Conservation (phyloP, 257 asterid species). For the Solanum chiquidenum region DNA sequence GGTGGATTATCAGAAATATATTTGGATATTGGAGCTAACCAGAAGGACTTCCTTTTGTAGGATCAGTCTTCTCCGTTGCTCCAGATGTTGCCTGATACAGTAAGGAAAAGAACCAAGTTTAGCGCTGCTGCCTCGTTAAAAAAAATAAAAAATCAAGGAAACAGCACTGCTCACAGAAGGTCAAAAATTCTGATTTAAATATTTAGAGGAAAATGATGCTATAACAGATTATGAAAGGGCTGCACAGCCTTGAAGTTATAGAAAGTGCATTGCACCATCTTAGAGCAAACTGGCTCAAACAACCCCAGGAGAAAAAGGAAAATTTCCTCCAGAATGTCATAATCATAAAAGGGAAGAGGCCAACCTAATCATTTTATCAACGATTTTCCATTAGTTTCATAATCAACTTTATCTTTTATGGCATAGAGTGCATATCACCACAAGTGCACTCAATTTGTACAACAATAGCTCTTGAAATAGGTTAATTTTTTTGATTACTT, state of each 20-base stretch:
- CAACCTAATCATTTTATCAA: not conserved
- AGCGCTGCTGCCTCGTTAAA: not conserved
- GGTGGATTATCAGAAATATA: not conserved
- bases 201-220: not conserved
- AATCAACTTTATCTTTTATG: not conserved
- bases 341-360: not conserved
- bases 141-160: not conserved
- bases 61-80: conserved; percentile 24
- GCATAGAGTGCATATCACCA: not conserved
- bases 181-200: not conserved
- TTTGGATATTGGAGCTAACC: conserved; percentile 28
- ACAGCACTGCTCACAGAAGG: not conserved
- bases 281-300: not conserved
- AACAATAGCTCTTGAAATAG: not conserved
- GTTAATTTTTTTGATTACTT: too few relatives aligned
- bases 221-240: not conserved
- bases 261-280: not conserved
- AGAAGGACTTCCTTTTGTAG: conserved; percentile 45
- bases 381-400: not conserved
- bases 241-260: not conserved
- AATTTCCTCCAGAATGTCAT: not conserved
- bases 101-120: not conserved
- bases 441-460: not conserved
- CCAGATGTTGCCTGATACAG: conserved; percentile 46
- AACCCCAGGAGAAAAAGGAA: not conserved